Conservation (phyloP, 2,329 filamentous ascomycete species). For the Amylocarpus encephaloides region DNA sequence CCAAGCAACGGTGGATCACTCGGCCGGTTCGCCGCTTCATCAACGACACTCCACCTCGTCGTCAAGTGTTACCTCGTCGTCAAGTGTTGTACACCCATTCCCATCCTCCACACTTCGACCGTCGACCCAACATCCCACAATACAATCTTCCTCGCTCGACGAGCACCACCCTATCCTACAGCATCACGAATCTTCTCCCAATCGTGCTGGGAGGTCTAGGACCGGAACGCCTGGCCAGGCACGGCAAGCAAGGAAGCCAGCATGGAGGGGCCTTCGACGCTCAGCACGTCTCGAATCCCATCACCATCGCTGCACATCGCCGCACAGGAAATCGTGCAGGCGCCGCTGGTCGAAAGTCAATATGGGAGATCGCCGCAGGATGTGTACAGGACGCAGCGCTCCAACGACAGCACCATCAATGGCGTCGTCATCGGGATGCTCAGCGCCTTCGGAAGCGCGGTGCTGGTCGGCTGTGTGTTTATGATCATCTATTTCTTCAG, state of each 20-base stretch:
- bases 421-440: constrained; percentile 93
- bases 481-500: constrained; percentile 87
- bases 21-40: neutral
- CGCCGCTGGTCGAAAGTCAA: neutral
- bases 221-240: neutral
- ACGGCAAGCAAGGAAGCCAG: neutral
- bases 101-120: constrained; percentile 3
- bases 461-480: constrained; percentile 73
- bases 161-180: constrained; percentile 14
- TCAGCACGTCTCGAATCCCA: neutral
- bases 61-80: neutral
- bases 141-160: constrained; percentile 19
- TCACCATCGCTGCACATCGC: neutral
- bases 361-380: neutral
- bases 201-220: constrained; percentile 5
- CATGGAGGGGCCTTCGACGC: neutral
- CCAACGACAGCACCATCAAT: constrained; percentile 43
- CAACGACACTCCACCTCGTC: neutral
- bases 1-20: neutral
- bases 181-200: constrained; percentile 11
- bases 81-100: neutral
- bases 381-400: constrained; percentile 7
- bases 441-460: constrained; percentile 87
- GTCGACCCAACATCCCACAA: constrained; percentile 4
- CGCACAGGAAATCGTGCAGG: neutral